Evolutionary conservation across 1,284 basidiomycete species (phyloP), one percentile per base, ranked within the genome.

Genomic region (Erythrobasidium hasegawianum): DNA sequence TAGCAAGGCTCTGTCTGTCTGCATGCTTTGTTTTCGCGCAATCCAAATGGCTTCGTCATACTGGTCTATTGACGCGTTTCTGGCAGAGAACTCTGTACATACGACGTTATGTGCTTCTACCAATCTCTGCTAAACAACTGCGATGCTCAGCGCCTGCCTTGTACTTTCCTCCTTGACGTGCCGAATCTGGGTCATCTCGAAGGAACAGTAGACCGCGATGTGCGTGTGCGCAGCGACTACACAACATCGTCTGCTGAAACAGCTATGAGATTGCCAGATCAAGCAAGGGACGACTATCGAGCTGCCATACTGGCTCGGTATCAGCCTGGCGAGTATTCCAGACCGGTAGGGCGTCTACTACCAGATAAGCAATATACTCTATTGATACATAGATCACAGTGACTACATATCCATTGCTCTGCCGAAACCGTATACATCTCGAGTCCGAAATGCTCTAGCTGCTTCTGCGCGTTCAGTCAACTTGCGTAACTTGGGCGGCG

Each of bases 121-220:
- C 16, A 47, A 7, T 16, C 7, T 16, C n/a, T 24, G 5, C 43
- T 47, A 8, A 11, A 39, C 41, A 20, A 22, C 27, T 1, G 14
- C 33, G 4, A 5, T 24, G 3, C 1, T n/a, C 71, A 76, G 71
- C 70, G 70, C 40, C 68, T 76, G 9, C 75, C 75, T 13, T 73
- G 73, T 59, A 73, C 66, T 27, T 70, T 74, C 50, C 56, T 66
- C 33, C 58, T 71, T 54, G 69, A 71, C 43, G 61, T 76, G 14
- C 74, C 74, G 13, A 72, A 74, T 43, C 57, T 71, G 9, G 75
- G 75, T 1, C 71, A 76, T 57, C 58, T 76, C n/a, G 75, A 75
- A 50, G 75, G 75, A 11, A 68, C 70, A n/a, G 58, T 70, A 39
- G 73, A 76, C 45, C 68, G 71, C 40, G 73, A 76, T 65, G 75